These are phyloP conservation scores for Fraxinus pennsylvanica DNA, from an alignment of 257 asterid genomes.

Conservation along the genomic window DNA sequence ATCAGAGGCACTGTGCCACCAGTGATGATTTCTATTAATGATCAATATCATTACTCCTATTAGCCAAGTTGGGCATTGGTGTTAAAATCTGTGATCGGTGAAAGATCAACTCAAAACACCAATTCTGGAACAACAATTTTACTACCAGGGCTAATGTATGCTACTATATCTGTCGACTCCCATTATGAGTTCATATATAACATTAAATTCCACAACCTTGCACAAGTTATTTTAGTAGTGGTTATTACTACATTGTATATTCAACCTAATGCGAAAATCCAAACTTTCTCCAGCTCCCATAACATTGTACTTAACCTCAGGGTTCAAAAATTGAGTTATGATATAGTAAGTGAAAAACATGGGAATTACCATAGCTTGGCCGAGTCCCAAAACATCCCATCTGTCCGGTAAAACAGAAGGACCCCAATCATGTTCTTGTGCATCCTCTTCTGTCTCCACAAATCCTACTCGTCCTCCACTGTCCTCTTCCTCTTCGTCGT, in stretches of 20 bases:
- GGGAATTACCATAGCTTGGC: conserved; percentile 88
- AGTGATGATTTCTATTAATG: background rate
- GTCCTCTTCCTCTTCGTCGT: conserved; percentile 45
- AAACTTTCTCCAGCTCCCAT: background rate
- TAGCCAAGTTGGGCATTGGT: background rate
- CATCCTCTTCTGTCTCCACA: conserved; percentile 20
- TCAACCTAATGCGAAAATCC: background rate
- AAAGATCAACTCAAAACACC: background rate
- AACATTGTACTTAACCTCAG: background rate
- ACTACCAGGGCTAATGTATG: background rate
- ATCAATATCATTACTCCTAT: background rate
- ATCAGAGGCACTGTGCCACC: background rate
- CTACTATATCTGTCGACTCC: background rate
- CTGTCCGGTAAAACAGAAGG: conserved; percentile 50
- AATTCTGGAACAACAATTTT: background rate
- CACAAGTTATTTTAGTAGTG: background rate
- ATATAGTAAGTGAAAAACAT: background rate
- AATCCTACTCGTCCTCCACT: conserved; percentile 18
- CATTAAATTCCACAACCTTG: background rate
- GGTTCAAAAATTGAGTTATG: background rate
- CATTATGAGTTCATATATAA: background rate
- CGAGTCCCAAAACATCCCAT: conserved; percentile 95
- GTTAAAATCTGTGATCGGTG: background rate
- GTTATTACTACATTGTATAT: background rate
- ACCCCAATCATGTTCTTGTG: conserved; percentile 11